Base-by-base conservation (phyloP, 768 basidiomycete species). In the Tylopilus intermedius region DNA sequence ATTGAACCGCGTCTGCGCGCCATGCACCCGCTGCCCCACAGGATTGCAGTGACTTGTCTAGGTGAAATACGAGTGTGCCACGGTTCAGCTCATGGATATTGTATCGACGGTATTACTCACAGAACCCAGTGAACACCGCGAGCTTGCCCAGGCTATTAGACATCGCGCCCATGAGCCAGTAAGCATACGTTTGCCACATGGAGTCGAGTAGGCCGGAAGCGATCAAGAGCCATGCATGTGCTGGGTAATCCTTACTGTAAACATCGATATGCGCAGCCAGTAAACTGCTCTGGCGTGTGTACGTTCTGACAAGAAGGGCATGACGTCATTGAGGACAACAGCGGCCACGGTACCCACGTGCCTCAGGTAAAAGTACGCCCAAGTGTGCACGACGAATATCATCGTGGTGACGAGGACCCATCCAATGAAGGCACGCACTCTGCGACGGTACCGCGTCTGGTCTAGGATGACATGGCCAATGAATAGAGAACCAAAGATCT, bases 161-260 rank as follows among this genome's bases (percentile, higher is more conserved):
- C 84, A 93, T 88, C 13, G 87, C 85, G 29, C 90, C 90, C 80
- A 89, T 87, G 59, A 88, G 76, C 87, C 87, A 90, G 67, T 90
- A 90, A 3, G 82, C 82, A 0, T 81, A 82, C 3, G 86, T 89
- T 65, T 92, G 90, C 88, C 88, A 92, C 81, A 89, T 84, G 1
- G 89, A 76, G 54, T 93, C 90, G 47, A 90, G 76, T 3, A 91
- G 58, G n/a, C 88, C 85, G 61, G 79, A 88, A 66, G 83, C 79
- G 51, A 88, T 78, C 70, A 83, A 88, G 18, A 92, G 70, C 70
- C 77, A 77, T 14, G 87, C 71, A 53, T 76, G 76, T 30, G 75
- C 78, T 3, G 77, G 70, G 63, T 88, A 92, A 2, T 68, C 68
- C 0, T 62, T 56, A 59, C 83, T 80, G 50, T 71, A 70, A 33